These are phyloP conservation scores for Linnemannia schmuckeri DNA, from an alignment of 192 early-diverging fungal genomes.

Conservation along the genomic window DNA sequence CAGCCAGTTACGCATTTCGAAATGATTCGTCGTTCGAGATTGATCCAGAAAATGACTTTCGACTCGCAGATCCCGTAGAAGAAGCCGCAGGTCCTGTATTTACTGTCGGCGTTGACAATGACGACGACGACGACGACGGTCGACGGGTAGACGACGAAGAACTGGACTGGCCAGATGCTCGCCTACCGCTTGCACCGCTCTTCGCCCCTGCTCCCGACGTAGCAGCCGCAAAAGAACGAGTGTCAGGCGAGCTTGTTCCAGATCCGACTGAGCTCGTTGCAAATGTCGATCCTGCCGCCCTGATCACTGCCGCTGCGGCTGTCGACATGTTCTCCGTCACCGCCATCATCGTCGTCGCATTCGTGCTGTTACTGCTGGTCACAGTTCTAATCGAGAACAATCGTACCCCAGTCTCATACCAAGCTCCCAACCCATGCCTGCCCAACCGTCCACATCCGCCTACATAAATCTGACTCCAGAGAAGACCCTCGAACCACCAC, in stretches of 20 bases:
- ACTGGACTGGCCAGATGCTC: not conserved
- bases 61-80: not conserved
- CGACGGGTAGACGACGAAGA: not conserved
- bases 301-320: constrained; percentile 15
- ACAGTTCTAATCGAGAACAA: constrained; percentile 63
- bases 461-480: constrained; percentile 80
- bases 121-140: not conserved
- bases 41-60: not conserved
- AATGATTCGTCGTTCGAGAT: not conserved
- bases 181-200: not conserved
- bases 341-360: not conserved
- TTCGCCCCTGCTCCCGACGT: not conserved
- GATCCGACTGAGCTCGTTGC: not conserved
- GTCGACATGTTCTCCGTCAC: constrained; percentile 11
- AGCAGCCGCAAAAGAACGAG: not conserved
- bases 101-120: not conserved
- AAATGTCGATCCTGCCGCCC: constrained; percentile 18
- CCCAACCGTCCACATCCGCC: constrained; percentile 61
- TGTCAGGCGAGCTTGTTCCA: not conserved
- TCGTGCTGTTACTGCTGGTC: not conserved
- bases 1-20: not conserved
- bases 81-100: not conserved
- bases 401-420: constrained; percentile 74
- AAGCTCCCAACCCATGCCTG: constrained; percentile 66
- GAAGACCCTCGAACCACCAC: constrained; percentile 77